phyloP scores from a whole-genome alignment of 2,329 filamentous ascomycete genomes.

The Ophiostoma populinum region DNA sequence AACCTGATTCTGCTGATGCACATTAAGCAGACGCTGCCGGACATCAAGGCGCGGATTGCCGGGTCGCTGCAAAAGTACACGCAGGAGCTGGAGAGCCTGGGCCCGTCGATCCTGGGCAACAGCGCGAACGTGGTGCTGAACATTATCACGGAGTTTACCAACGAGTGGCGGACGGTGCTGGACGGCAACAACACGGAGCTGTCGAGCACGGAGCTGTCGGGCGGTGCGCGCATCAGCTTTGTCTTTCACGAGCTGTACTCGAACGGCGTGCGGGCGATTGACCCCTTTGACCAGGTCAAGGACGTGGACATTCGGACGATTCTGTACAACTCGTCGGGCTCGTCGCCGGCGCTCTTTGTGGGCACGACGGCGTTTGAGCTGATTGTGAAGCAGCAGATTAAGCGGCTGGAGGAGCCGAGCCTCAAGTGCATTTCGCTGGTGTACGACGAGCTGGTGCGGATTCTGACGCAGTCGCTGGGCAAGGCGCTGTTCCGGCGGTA shows the following conservation, averaged over 20 bases:
- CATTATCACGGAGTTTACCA: conserved; percentile 97
- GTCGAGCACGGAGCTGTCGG: conserved; percentile 84
- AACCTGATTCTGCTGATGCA: conserved; percentile 99
- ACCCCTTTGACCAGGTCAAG: conserved; percentile 95
- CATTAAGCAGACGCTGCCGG: conserved; percentile 96
- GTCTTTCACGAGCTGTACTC: conserved; percentile 98
- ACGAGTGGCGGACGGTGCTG: conserved; percentile 89
- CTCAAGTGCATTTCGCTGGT: conserved; percentile 95
- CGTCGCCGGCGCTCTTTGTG: conserved; percentile 89
- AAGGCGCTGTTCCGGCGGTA: conserved; percentile 89
- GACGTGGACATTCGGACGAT: conserved; percentile 95
- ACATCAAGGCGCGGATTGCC: conserved; percentile 95
- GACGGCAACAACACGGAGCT: conserved; percentile 95
- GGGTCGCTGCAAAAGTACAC: conserved; percentile 86
- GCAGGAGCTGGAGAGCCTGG: conserved; percentile 62
- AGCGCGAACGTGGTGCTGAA: conserved; percentile 92
- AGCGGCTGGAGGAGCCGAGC: conserved; percentile 86
- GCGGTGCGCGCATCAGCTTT: conserved; percentile 95
- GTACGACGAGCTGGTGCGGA: conserved; percentile 93
- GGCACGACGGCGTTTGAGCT: conserved; percentile 96
- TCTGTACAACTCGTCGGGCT: conserved; percentile 97
- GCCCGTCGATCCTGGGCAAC: conserved; percentile 90
- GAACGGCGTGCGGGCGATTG: conserved; percentile 92
- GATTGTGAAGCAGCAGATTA: conserved; percentile 98
- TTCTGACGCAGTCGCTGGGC: conserved; percentile 72